A percentile compares a stretch with the other conserved stretches of the same genome.
phyloP scores from a whole-genome alignment of 441 rosid genomes.

The Erodium texanum region DNA sequence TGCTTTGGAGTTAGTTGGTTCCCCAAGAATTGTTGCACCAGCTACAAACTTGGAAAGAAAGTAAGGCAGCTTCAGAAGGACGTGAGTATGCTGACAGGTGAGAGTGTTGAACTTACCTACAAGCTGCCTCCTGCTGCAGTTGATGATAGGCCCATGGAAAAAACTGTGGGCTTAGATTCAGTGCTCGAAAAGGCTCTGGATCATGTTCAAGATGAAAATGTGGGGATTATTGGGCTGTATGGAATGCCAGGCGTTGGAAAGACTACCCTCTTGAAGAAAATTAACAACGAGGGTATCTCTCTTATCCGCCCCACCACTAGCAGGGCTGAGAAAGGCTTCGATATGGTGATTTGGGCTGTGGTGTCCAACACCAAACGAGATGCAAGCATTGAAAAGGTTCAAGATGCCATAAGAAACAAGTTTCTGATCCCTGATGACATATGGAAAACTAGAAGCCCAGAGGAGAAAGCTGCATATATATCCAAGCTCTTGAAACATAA shows the following conservation, averaged over 20 bases:
- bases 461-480: not conserved
- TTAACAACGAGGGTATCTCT: not conserved
- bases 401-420: constrained; percentile 12
- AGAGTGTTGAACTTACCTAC: not conserved
- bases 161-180: constrained; percentile 2
- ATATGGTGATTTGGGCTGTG: constrained; percentile 7
- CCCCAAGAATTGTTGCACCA: constrained; percentile 2
- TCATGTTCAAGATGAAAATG: not conserved
- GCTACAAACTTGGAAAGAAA: constrained; percentile 10
- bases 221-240: constrained; percentile 6
- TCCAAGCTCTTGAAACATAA: not conserved
- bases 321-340: not conserved
- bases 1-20: constrained; percentile 2
- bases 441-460: constrained; percentile 14
- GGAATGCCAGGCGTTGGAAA: constrained; percentile 11
- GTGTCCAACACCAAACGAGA: constrained; percentile 10
- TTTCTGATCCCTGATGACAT: not conserved
- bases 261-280: constrained; percentile 11
- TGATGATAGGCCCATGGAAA: constrained; percentile 1
- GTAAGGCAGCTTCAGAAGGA: not conserved
- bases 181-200: not conserved
- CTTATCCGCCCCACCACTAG: not conserved
- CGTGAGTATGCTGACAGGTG: not conserved
- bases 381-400: constrained; percentile 9
- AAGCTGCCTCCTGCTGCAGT: not conserved